phyloP scores from a whole-genome alignment of 73 alveolate genomes.

The Paramecium caudatum region DNA sequence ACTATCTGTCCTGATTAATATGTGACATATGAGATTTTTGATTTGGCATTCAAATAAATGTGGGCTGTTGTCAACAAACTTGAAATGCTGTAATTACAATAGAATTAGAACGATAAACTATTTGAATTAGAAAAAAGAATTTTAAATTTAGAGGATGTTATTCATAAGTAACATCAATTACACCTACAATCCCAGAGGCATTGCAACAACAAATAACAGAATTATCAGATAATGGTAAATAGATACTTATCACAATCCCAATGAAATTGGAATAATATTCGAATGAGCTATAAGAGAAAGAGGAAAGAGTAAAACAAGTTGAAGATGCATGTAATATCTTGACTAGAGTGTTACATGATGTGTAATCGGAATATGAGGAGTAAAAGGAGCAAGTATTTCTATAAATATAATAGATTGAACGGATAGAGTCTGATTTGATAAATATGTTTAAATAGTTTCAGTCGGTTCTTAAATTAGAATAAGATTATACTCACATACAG shows the following conservation, averaged over 20 bases:
- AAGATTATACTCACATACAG: background rate
- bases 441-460: conserved; percentile 5
- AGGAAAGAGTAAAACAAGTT: background rate
- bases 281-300: background rate
- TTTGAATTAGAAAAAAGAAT: conserved; percentile 62
- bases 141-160: conserved; percentile 36
- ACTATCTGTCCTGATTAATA: conserved; percentile 52
- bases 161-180: background rate
- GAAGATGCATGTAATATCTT: conserved; percentile 34
- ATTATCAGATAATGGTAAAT: conserved; percentile 5
- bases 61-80: conserved; percentile 61
- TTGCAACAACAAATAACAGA: background rate
- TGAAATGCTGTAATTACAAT: conserved; percentile 6
- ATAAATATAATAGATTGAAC: conserved; percentile 1
- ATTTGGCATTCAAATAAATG: conserved; percentile 54
- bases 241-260: background rate
- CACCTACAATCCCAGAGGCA: conserved; percentile 5
- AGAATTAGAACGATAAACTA: background rate
- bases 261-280: background rate
- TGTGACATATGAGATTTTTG: conserved; percentile 63
- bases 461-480: conserved; percentile 9
- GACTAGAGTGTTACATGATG: conserved; percentile 11
- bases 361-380: conserved; percentile 27
- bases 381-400: background rate
- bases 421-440: conserved; percentile 11